phyloP scores from a whole-genome alignment of 2,329 filamentous ascomycete genomes.

The Colletotrichum somersetense region DNA sequence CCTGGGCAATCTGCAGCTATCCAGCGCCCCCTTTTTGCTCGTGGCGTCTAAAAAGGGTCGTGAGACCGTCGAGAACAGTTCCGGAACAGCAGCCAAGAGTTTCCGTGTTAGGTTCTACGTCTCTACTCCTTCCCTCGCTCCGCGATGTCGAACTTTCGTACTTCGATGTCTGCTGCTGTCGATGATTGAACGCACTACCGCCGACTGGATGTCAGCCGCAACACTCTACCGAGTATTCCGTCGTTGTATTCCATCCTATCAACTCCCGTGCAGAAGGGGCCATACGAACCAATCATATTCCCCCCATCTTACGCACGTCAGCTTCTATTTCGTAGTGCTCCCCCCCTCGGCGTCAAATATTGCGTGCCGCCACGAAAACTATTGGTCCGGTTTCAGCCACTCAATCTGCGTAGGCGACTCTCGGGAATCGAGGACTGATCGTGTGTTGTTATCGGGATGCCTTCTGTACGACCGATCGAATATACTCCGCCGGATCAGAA shows the following conservation, averaged over 20 bases:
- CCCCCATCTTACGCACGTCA: neutral
- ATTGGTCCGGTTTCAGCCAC: conserved; percentile 34
- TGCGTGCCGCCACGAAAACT: neutral
- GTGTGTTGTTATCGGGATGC: neutral
- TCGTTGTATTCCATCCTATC: neutral
- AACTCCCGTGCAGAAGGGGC: too few relatives aligned
- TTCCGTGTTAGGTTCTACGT: neutral
- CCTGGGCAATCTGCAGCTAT: conserved; percentile 6
- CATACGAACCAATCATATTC: neutral
- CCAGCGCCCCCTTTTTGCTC: neutral
- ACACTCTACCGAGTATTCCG: neutral
- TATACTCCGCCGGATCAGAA: conserved; percentile 32
- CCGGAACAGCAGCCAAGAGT: neutral
- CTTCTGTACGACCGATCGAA: conserved; percentile 35
- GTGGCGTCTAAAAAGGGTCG: neutral
- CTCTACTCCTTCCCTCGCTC: neutral
- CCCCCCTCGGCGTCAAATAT: neutral
- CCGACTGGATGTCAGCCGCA: too few relatives aligned
- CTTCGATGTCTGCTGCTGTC: neutral
- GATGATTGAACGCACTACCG: neutral
- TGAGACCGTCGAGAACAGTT: neutral
- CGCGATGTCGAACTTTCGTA: too few relatives aligned
- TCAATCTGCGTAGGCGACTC: conserved; percentile 32
- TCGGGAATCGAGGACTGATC: conserved; percentile 18
- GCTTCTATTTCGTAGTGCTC: neutral